phyloP scores from a whole-genome alignment of 2,329 filamentous ascomycete genomes.

The Cladophialophora psammophila region DNA sequence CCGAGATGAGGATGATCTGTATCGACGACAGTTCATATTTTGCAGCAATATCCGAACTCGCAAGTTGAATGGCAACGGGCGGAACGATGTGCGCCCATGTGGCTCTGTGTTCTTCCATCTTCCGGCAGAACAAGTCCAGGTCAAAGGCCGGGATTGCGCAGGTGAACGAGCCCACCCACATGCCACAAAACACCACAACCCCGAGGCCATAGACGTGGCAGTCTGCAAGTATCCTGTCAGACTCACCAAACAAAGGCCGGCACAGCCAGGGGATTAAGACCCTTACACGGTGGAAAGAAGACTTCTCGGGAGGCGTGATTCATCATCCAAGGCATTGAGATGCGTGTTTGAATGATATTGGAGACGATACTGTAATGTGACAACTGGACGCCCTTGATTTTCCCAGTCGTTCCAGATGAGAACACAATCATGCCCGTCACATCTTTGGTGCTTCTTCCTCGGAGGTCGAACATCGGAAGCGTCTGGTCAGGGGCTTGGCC shows the following conservation, averaged over 20 bases:
- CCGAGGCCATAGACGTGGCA: conserved; percentile 56
- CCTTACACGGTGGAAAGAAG: conserved; percentile 33
- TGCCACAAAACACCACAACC: conserved; percentile 56
- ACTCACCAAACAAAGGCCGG: background rate
- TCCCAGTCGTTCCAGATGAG: conserved; percentile 45
- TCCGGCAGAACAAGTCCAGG: conserved; percentile 62
- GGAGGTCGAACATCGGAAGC: conserved; percentile 39
- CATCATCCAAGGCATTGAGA: conserved; percentile 22
- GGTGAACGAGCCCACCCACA: conserved; percentile 56
- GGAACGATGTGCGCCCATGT: conserved; percentile 67
- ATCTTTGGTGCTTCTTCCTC: conserved; percentile 36
- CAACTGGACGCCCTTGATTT: conserved; percentile 49
- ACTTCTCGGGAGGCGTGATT: conserved; percentile 20
- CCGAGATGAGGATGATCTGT: conserved; percentile 58
- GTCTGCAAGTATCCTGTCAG: conserved; percentile 29
- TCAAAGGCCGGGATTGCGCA: conserved; percentile 65
- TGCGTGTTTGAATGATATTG: conserved; percentile 39
- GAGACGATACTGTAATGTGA: conserved; percentile 54
- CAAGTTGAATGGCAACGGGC: conserved; percentile 66
- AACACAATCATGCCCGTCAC: conserved; percentile 40
- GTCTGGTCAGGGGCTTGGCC: conserved; percentile 22
- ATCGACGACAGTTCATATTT: conserved; percentile 63
- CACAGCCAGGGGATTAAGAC: background rate
- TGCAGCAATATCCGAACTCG: conserved; percentile 60
- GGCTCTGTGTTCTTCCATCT: conserved; percentile 59